Evolutionary conservation across 305 asterid genomes (phyloP).

Genomic region (Fraxinus paxiana): DNA sequence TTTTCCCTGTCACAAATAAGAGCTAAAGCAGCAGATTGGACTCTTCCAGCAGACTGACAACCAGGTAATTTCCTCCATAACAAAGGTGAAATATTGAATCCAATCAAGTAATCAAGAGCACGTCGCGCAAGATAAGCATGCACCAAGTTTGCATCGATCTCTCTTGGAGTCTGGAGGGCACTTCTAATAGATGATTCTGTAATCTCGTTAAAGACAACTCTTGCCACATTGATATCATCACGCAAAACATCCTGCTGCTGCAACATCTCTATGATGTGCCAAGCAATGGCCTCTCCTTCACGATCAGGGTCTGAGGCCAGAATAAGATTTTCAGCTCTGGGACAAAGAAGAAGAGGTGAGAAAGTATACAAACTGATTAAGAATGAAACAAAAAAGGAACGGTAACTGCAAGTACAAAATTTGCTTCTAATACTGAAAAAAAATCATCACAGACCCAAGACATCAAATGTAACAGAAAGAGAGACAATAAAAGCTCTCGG

Average conservation of each 20-base stretch:
- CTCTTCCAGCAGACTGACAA: slow-evolving; percentile 97
- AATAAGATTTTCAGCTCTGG: slow-evolving; percentile 80
- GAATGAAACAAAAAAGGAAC: neutral
- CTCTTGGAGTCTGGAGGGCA: slow-evolving; percentile 77
- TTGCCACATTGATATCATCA: slow-evolving; percentile 63
- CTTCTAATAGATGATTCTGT: slow-evolving; percentile 79
- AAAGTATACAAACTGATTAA: slow-evolving; percentile 22
- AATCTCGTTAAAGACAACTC: slow-evolving; percentile 81
- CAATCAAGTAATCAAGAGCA: slow-evolving; percentile 92
- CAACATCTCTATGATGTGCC: slow-evolving; percentile 94
- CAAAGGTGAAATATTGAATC: slow-evolving; percentile 88
- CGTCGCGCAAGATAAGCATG: slow-evolving; percentile 92
- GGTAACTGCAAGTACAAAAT: neutral
- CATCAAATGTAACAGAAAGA: slow-evolving; percentile 1
- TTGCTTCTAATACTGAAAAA: neutral
- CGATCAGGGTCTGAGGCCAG: slow-evolving; percentile 98
- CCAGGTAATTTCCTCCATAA: slow-evolving; percentile 94
- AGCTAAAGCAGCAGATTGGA: slow-evolving; percentile 88
- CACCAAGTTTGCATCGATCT: slow-evolving; percentile 67
- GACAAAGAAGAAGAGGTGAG: slow-evolving; percentile 36
- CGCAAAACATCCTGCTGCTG: slow-evolving; percentile 78
- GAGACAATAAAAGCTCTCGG: slow-evolving; percentile 10
- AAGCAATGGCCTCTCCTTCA: slow-evolving; percentile 92
- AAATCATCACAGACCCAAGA: neutral
- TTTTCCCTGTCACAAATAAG: slow-evolving; percentile 82